Base-by-base conservation (phyloP, 306 rosid species). In the Coriaria nepalensis region DNA sequence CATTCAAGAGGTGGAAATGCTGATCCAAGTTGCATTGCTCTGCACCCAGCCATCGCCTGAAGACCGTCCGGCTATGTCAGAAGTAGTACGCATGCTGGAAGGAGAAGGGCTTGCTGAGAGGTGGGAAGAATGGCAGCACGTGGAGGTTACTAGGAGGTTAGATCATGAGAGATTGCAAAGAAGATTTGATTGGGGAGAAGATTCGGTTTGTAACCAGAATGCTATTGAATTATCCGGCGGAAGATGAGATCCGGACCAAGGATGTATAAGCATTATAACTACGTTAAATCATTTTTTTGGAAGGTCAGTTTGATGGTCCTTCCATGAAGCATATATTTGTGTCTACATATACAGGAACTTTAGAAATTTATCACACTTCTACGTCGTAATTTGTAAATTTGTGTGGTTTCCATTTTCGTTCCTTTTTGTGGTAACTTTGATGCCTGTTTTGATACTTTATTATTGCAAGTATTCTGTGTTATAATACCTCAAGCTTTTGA, bases 31-130 rank as follows among this genome's bases (percentile, higher is more conserved):
- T 45, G 98, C 98, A 20, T 64, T 92, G 44, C 94, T 92, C 38
- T 85, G 98, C 66, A 92, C 98, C 4, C 98, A 92, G 73, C 82
- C 82, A 46, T 77, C 93, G 2, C 93, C 98, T 1, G 98, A 92
- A 40, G 98, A 92, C 45, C 92, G 98, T 44, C 98, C 96, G 5
- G 67, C 71, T 4, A 92, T 92, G 98, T 85, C 98, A 0, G 93
- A 92, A 73, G 96, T 92, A 35, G 98, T 92, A 32, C 77, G 96
- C 60, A 92, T 85, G 98, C 75, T 92, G 8, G 98, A 92, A 70
- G 98, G 96, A 37, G 98, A 92, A 68, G 98, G 98, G 14, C 86
- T 92, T 45, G 98, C 98, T 7, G 94, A 92, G 81, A 66, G 96
- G 68, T 92, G 98, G 98, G 96, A 92, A 60, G 96, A 85, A 56